phyloP scores from a whole-genome alignment of 2,329 filamentous ascomycete genomes.

The Sporothrix phasma region DNA sequence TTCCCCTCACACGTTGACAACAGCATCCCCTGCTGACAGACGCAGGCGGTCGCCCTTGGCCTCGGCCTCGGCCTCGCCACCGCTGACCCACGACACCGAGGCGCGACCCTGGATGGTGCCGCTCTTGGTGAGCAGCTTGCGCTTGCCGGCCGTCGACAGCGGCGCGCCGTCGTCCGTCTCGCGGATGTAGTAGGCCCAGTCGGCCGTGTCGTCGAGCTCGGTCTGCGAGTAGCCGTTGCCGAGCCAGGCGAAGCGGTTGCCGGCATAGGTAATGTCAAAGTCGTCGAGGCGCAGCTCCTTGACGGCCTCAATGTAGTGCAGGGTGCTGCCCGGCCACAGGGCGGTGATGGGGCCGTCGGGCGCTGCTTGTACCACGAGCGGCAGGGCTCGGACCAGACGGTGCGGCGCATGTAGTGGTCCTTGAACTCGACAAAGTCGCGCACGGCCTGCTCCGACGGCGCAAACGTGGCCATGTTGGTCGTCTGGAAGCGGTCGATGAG shows the following conservation, averaged over 20 bases:
- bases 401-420: slow-evolving; percentile 25
- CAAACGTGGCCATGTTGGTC: slow-evolving; percentile 33
- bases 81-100: slow-evolving; percentile 19
- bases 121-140: slow-evolving; percentile 24
- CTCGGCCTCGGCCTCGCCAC: background rate
- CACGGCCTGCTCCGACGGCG: slow-evolving; percentile 13
- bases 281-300: slow-evolving; percentile 27
- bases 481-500: slow-evolving; percentile 42
- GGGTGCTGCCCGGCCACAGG: slow-evolving; percentile 20
- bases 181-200: slow-evolving; percentile 22
- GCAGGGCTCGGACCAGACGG: slow-evolving; percentile 25
- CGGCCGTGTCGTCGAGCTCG: slow-evolving; percentile 31
- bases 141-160: slow-evolving; percentile 13
- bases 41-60: background rate
- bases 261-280: slow-evolving; percentile 22
- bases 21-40: slow-evolving; percentile 5
- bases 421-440: slow-evolving; percentile 25
- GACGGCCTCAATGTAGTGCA: slow-evolving; percentile 24
- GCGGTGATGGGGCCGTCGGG: slow-evolving; percentile 22
- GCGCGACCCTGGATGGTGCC: slow-evolving; percentile 20
- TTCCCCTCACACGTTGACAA: background rate
- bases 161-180: slow-evolving; percentile 15
- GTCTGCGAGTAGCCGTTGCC: slow-evolving; percentile 35
- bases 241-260: slow-evolving; percentile 19
- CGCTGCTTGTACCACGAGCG: slow-evolving; percentile 24